Conservation (phyloP, 2,329 filamentous ascomycete genomes). For the Venturia effusa region DNA sequence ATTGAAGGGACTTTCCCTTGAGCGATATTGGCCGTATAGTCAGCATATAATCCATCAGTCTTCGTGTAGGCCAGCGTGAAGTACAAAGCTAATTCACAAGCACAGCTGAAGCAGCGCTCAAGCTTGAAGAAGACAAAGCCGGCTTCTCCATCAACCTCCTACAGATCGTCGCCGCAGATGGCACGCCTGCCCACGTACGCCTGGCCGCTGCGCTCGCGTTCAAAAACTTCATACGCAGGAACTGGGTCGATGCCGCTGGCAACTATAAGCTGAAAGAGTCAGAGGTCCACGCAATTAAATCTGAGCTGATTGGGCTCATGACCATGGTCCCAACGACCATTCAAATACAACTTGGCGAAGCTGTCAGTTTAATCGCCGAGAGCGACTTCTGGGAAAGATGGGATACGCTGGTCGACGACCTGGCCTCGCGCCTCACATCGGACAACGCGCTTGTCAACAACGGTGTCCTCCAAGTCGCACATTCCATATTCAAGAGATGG, state of each 20-base stretch:
- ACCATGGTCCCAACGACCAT: constrained; percentile 78
- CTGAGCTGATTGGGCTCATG: constrained; percentile 93
- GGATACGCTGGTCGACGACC: constrained; percentile 91
- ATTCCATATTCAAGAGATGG: constrained; percentile 97
- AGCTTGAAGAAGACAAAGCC: constrained; percentile 68
- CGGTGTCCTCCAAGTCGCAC: constrained; percentile 90
- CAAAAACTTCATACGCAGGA: constrained; percentile 94
- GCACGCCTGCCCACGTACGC: constrained; percentile 64
- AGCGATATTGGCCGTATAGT: not conserved
- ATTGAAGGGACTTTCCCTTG: not conserved
- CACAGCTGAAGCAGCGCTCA: constrained; percentile 70
- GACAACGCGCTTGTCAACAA: constrained; percentile 79
- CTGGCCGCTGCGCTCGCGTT: constrained; percentile 87
- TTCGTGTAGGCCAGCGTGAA: not conserved
- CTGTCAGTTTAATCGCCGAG: constrained; percentile 93
- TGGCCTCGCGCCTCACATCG: constrained; percentile 75
- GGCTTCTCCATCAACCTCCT: constrained; percentile 80
- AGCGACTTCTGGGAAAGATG: constrained; percentile 95
- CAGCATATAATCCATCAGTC: not conserved
- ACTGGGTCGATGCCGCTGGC: constrained; percentile 85
- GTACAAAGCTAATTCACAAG: constrained; percentile 11
- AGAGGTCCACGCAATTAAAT: constrained; percentile 86
- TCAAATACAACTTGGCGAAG: constrained; percentile 89
- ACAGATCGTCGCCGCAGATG: constrained; percentile 73
- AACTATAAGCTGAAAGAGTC: constrained; percentile 75